Conservation (phyloP, 2,329 filamentous ascomycete genomes). For the Fusarium sarcochroum region DNA sequence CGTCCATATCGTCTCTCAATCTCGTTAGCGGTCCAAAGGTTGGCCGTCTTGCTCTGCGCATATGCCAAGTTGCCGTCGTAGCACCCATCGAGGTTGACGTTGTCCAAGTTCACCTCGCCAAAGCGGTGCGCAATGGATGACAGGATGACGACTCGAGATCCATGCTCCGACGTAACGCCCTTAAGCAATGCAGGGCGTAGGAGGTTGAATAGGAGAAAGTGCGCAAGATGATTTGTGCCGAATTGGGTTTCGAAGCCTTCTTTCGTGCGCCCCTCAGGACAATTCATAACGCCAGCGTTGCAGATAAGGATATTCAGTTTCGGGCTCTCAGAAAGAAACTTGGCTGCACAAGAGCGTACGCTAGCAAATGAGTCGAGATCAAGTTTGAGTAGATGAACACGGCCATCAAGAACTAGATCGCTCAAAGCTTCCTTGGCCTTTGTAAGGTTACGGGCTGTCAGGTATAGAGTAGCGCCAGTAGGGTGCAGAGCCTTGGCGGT, state of each 20-base stretch:
- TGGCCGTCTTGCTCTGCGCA: neutral
- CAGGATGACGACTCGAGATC: neutral
- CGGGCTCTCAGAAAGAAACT: neutral
- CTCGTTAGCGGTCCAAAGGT: slow-evolving; percentile 19
- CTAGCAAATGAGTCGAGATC: neutral
- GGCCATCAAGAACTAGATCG: neutral
- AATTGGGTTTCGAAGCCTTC: slow-evolving; percentile 17
- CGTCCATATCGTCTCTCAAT: neutral
- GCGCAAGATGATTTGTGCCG: slow-evolving; percentile 5
- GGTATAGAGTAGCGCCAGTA: slow-evolving; percentile 4
- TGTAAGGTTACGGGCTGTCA: slow-evolving; percentile 3
- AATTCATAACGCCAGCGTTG: slow-evolving; percentile 18
- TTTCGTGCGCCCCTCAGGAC: slow-evolving; percentile 3
- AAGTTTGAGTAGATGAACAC: neutral
- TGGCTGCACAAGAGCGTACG: neutral
- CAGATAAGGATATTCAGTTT: slow-evolving; percentile 8
- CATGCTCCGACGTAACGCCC: neutral
- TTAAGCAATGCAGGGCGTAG: neutral
- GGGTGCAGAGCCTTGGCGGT: slow-evolving; percentile 9
- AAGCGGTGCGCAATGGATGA: slow-evolving; percentile 15
- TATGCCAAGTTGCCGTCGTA: slow-evolving; percentile 15
- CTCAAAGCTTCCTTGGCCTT: slow-evolving; percentile 9
- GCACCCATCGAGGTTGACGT: slow-evolving; percentile 12
- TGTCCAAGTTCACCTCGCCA: slow-evolving; percentile 1
- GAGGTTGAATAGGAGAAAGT: neutral